Percentiles rank a stretch among this genome's conserved stretches.
phyloP scores from a whole-genome alignment of 208 protist species.

The Phytomonas sp. region DNA sequence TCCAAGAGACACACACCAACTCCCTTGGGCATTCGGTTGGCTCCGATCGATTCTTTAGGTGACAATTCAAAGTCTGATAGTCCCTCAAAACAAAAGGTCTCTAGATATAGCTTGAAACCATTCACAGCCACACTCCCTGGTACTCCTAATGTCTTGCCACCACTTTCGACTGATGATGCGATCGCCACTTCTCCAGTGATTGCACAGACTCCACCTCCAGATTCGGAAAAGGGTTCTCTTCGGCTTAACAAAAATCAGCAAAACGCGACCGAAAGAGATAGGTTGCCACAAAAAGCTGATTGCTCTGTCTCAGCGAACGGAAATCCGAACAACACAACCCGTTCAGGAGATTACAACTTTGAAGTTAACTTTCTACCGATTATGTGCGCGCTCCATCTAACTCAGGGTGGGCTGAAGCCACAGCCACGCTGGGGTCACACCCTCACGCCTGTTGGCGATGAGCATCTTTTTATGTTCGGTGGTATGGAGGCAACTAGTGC shows the following conservation, averaged over 20 bases:
- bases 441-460: slow-evolving; percentile 36
- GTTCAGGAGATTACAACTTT: slow-evolving; percentile 4
- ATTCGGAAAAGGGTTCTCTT: neutral
- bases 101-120: neutral
- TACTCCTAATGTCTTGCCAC: neutral
- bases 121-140: neutral
- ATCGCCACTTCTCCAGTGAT: neutral
- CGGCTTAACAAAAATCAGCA: neutral
- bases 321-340: neutral
- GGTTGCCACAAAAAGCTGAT: neutral
- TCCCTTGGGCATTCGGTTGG: slow-evolving; percentile 2
- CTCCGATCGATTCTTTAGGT: neutral
- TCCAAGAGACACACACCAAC: slow-evolving; percentile 3
- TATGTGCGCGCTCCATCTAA: slow-evolving; percentile 74
- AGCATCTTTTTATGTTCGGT: slow-evolving; percentile 54
- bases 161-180: neutral
- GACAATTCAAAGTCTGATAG: neutral
- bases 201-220: neutral
- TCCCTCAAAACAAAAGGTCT: neutral
- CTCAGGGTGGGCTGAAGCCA: slow-evolving; percentile 46
- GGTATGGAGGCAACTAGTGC: slow-evolving; percentile 41
- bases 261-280: neutral
- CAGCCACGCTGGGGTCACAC: slow-evolving; percentile 63
- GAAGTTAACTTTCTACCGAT: slow-evolving; percentile 75
- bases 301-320: neutral